phyloP scores from a whole-genome alignment of 352 stramenopile species.

The Stramenopiles sp. region DNA sequence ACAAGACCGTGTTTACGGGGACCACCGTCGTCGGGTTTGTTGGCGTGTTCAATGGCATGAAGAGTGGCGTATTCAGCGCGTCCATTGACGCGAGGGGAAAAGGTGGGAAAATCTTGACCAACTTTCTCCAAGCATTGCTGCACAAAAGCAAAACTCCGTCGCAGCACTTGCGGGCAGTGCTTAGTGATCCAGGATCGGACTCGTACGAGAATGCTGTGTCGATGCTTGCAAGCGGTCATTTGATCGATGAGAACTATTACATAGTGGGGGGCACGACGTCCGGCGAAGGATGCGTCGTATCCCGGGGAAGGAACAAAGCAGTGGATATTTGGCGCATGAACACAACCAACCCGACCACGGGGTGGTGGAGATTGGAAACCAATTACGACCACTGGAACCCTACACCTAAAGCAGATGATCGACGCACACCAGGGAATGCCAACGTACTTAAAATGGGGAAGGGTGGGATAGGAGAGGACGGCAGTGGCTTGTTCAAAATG shows the following conservation, averaged over 20 bases:
- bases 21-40: slow-evolving; percentile 18
- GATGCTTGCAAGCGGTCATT: slow-evolving; percentile 6
- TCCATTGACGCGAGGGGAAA: slow-evolving; percentile 16
- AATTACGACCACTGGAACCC: slow-evolving; percentile 17
- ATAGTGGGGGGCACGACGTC: slow-evolving; percentile 13
- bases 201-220: slow-evolving; percentile 8
- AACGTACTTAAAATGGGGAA: slow-evolving; percentile 14
- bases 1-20: slow-evolving; percentile 14
- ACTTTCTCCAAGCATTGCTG: slow-evolving; percentile 14
- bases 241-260: slow-evolving; percentile 19
- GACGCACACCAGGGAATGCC: slow-evolving; percentile 14
- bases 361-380: slow-evolving; percentile 16
- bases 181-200: slow-evolving; percentile 14
- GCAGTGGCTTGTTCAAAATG: slow-evolving; percentile 13
- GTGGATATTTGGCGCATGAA: slow-evolving; percentile 17
- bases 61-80: slow-evolving; percentile 9
- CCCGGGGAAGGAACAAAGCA: slow-evolving; percentile 13
- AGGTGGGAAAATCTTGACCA: slow-evolving; percentile 13
- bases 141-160: slow-evolving; percentile 14
- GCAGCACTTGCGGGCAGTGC: slow-evolving; percentile 16
- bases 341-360: no score
- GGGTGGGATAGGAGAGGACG: slow-evolving; percentile 13
- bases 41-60: slow-evolving; percentile 16
- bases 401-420: slow-evolving; percentile 16
- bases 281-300: slow-evolving; percentile 12